phyloP scores from a whole-genome alignment of 2,329 filamentous ascomycete species.

The Ascochyta viciae-villosae region DNA sequence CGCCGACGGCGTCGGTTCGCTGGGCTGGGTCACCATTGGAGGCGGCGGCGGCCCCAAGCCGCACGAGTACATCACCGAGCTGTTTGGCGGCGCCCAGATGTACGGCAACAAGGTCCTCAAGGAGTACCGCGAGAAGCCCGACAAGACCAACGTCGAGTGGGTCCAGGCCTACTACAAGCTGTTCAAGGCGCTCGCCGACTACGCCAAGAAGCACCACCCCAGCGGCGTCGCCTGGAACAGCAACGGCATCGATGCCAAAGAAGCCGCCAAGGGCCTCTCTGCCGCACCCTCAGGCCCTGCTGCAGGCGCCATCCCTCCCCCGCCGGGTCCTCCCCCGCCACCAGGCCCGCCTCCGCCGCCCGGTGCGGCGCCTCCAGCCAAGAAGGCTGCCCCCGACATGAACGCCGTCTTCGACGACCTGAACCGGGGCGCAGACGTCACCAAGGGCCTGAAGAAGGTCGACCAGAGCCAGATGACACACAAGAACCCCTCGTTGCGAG shows the following conservation, averaged over 20 bases:
- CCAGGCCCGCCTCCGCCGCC: constrained; percentile 51
- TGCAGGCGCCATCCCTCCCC: constrained; percentile 69
- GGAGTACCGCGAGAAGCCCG: constrained; percentile 79
- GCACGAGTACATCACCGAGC: constrained; percentile 83
- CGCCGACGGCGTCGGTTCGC: constrained; percentile 84
- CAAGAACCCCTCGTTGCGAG: constrained; percentile 89
- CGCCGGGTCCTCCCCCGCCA: constrained; percentile 70
- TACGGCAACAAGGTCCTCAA: constrained; percentile 94
- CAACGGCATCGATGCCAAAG: constrained; percentile 73
- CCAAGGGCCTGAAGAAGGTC: constrained; percentile 87
- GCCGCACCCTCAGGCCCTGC: constrained; percentile 50
- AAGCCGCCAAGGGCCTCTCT: constrained; percentile 68
- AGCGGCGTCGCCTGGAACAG: constrained; percentile 88
- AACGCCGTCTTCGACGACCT: constrained; percentile 90
- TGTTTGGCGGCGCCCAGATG: constrained; percentile 84
- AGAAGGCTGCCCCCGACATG: constrained; percentile 67
- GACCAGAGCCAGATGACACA: constrained; percentile 97
- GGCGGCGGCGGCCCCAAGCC: constrained; percentile 65
- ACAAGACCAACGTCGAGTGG: constrained; percentile 83
- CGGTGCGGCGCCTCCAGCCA: constrained; percentile 58
- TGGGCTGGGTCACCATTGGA: constrained; percentile 90
- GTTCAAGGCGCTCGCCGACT: constrained; percentile 82
- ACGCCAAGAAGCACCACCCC: constrained; percentile 82
- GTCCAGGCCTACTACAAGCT: constrained; percentile 91
- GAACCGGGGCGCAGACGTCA: constrained; percentile 89